Percentiles rank a stretch among this genome's conserved stretches.
phyloP scores from a whole-genome alignment of 371 early-diverging fungal species.

The Coemansia sp. region DNA sequence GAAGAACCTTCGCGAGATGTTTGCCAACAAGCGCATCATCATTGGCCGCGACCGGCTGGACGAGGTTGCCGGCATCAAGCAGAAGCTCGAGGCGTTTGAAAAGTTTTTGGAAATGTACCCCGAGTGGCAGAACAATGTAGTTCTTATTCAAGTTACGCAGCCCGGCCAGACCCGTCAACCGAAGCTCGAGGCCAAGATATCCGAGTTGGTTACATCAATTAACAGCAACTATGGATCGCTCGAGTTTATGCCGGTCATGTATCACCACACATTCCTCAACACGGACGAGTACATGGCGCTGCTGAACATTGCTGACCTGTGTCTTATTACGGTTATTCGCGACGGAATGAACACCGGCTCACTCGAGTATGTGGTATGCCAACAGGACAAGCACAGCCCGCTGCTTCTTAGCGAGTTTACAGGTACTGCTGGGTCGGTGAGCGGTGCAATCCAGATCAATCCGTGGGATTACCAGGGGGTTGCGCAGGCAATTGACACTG shows the following conservation, averaged over 20 bases:
- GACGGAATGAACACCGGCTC: constrained; percentile 98
- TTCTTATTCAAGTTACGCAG: constrained; percentile 74
- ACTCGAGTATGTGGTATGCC: constrained; percentile 94
- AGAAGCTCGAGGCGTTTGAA: constrained; percentile 88
- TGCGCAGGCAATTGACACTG: constrained; percentile 79
- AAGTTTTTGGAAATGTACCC: constrained; percentile 75
- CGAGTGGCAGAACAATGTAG: constrained; percentile 78
- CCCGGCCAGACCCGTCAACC: constrained; percentile 58
- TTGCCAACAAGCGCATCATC: constrained; percentile 81
- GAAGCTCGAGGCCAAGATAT: constrained; percentile 75
- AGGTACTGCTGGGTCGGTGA: constrained; percentile 90
- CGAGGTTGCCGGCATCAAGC: constrained; percentile 90
- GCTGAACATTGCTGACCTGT: constrained; percentile 85
- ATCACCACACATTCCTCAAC: constrained; percentile 85
- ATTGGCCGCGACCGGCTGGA: constrained; percentile 94
- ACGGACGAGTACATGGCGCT: constrained; percentile 89
- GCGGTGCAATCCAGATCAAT: constrained; percentile 83
- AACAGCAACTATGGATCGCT: constrained; percentile 95
- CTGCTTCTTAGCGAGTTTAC: constrained; percentile 93
- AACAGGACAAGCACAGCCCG: constrained; percentile 78
- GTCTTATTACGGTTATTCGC: constrained; percentile 87
- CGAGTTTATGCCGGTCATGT: constrained; percentile 92
- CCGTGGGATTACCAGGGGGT: constrained; percentile 89
- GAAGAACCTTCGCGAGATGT: constrained; percentile 67
- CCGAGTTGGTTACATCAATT: constrained; percentile 86